Conservation (phyloP, 1,284 basidiomycete species). For the Neonothopanus nambi region DNA sequence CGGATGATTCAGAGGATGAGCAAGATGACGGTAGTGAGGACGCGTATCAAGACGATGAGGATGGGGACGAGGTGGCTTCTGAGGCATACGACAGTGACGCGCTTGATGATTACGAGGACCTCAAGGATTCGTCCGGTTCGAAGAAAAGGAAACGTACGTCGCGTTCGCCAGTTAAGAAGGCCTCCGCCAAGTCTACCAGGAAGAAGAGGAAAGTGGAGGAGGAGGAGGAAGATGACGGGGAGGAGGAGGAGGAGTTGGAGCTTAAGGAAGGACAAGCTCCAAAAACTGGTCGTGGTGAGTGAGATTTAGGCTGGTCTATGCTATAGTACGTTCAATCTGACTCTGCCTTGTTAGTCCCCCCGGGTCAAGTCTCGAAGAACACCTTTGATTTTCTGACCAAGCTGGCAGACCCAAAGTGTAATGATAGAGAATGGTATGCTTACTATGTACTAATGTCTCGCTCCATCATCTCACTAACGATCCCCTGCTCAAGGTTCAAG, state of each 20-base stretch:
- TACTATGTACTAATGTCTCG: background rate
- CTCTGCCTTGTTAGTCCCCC: conserved; percentile 55
- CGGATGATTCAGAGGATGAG: background rate
- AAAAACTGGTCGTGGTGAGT: conserved; percentile 73
- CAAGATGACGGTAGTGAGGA: background rate
- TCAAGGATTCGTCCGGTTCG: conserved; percentile 17
- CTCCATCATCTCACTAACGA: conserved; percentile 1
- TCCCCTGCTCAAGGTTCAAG: conserved; percentile 59
- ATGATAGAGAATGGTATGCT: conserved; percentile 84
- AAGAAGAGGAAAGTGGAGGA: conserved; percentile 26
- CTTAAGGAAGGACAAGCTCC: conserved; percentile 75
- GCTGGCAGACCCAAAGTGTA: conserved; percentile 74
- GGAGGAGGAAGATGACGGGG: conserved; percentile 31
- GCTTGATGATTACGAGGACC: conserved; percentile 44
- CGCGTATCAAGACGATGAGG: conserved; percentile 1
- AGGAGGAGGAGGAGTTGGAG: conserved; percentile 43
- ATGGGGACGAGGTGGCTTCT: background rate
- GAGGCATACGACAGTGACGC: conserved; percentile 46
- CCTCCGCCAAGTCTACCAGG: conserved; percentile 28
- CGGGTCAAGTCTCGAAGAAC: conserved; percentile 84
- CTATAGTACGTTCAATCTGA: background rate
- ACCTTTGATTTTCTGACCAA: conserved; percentile 77
- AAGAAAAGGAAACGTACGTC: conserved; percentile 36
- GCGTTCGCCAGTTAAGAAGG: conserved; percentile 27
- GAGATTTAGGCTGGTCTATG: background rate